Percentiles rank a stretch among this genome's conserved stretches.
Evolutionary conservation across 176 grass and related monocot genomes (phyloP).

Genomic region (Bonia amplexicaulis): DNA sequence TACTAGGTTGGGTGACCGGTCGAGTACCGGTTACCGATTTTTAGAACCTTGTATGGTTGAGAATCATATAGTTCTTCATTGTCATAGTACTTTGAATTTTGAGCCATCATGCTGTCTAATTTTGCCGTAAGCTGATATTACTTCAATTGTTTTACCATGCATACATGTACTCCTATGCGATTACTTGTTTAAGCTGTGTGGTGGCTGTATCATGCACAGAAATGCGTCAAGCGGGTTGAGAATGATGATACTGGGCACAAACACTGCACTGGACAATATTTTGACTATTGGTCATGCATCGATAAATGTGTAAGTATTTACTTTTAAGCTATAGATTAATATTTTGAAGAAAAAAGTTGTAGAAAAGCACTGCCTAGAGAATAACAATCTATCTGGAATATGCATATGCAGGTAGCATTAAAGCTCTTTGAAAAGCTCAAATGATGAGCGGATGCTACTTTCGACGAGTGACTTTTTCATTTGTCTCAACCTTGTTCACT

Average conservation of each 20-base stretch:
- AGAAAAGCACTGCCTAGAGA: background rate
- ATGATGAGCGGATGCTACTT: slow-evolving; percentile 26
- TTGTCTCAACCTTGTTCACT: no score
- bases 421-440: slow-evolving; percentile 52
- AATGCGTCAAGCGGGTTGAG: slow-evolving; percentile 55
- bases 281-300: slow-evolving; percentile 64
- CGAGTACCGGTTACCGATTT: no score
- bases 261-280: slow-evolving; percentile 74
- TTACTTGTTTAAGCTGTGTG: background rate
- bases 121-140: background rate
- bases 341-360: background rate
- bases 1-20: no score
- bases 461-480: background rate
- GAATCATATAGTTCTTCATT: background rate
- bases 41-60: background rate
- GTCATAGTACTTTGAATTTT: background rate
- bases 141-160: background rate
- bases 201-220: slow-evolving; percentile 25
- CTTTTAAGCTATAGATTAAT: background rate
- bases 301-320: slow-evolving; percentile 54
- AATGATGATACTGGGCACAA: slow-evolving; percentile 59
- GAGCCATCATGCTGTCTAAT: background rate
- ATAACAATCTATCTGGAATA: background rate
- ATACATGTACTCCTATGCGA: background rate
- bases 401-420: slow-evolving; percentile 39